These are phyloP conservation scores for Fusarium ambrosium DNA, from an alignment of 2,329 filamentous ascomycete genomes.

Conservation along the genomic window DNA sequence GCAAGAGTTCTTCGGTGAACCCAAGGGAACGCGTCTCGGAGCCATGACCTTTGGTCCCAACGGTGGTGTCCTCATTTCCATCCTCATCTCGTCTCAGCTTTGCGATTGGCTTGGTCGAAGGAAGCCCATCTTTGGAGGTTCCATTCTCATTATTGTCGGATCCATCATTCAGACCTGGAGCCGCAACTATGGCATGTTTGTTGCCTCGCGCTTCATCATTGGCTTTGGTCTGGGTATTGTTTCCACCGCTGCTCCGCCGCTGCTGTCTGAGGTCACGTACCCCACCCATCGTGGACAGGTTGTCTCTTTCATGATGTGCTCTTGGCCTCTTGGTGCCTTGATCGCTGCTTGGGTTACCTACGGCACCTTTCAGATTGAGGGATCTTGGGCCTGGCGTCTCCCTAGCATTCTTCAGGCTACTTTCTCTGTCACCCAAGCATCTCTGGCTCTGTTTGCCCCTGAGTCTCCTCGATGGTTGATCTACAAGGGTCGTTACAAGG, in stretches of 20 bases:
- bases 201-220: conserved; percentile 52
- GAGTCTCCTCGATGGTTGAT: conserved; percentile 45
- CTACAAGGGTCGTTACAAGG: conserved; percentile 44
- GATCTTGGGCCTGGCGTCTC: conserved; percentile 63
- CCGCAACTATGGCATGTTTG: conserved; percentile 52
- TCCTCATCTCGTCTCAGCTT: conserved; percentile 44
- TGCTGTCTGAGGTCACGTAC: conserved; percentile 54
- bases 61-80: conserved; percentile 42
- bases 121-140: conserved; percentile 45
- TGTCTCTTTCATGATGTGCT: conserved; percentile 47
- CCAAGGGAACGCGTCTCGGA: conserved; percentile 47
- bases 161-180: conserved; percentile 47
- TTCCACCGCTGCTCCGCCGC: conserved; percentile 49
- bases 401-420: conserved; percentile 61
- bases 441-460: conserved; percentile 26
- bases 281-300: conserved; percentile 52
- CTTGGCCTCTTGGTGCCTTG: conserved; percentile 36
- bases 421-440: conserved; percentile 44
- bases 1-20: conserved; percentile 48
- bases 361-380: conserved; percentile 56
- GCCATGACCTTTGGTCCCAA: conserved; percentile 48
- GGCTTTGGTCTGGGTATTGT: conserved; percentile 58
- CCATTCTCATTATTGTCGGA: conserved; percentile 48
- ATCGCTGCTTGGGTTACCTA: conserved; percentile 52
- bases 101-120: conserved; percentile 48